A percentile compares a stretch with the other conserved stretches of the same genome.
phyloP scores from a whole-genome alignment of 768 basidiomycete species.

The Phaeotremella fagi region DNA sequence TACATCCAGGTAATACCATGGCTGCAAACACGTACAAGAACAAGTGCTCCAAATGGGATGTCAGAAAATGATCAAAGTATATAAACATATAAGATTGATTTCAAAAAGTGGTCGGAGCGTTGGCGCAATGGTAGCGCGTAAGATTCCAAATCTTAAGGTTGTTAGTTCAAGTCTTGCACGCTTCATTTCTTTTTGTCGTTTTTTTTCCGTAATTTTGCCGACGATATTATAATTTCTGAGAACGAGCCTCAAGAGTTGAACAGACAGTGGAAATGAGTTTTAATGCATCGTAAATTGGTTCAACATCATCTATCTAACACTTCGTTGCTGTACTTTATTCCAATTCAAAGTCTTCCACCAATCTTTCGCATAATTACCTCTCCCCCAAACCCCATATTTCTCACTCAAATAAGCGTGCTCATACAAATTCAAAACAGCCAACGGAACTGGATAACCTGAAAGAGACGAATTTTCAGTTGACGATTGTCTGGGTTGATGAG shows the following conservation, averaged over 20 bases:
- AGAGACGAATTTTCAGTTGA: conserved; percentile 1
- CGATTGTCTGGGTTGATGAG: neutral
- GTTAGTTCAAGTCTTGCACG: neutral
- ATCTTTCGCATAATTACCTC: conserved; percentile 38
- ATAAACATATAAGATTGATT: too few species aligned
- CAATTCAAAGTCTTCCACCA: conserved; percentile 44
- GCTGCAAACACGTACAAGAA: too few species aligned
- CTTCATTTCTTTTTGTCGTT: neutral
- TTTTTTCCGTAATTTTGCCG: neutral
- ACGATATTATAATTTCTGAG: neutral
- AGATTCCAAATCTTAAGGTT: conserved; percentile 1
- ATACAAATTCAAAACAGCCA: conserved; percentile 42
- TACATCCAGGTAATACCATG: too few species aligned
- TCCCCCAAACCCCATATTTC: conserved; percentile 42
- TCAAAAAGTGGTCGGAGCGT: neutral
- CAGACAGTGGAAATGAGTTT: too few species aligned
- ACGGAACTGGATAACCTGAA: conserved; percentile 24
- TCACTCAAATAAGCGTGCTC: conserved; percentile 43
- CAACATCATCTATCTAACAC: neutral
- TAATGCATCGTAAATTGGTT: too few species aligned
- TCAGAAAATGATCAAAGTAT: too few species aligned
- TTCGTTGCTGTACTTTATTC: conserved; percentile 24
- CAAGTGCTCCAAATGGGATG: too few species aligned
- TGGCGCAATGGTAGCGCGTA: conserved; percentile 1
- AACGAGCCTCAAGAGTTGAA: too few species aligned